Conservation (phyloP, 2,329 filamentous ascomycete genomes). For the Hypocreales sp. region DNA sequence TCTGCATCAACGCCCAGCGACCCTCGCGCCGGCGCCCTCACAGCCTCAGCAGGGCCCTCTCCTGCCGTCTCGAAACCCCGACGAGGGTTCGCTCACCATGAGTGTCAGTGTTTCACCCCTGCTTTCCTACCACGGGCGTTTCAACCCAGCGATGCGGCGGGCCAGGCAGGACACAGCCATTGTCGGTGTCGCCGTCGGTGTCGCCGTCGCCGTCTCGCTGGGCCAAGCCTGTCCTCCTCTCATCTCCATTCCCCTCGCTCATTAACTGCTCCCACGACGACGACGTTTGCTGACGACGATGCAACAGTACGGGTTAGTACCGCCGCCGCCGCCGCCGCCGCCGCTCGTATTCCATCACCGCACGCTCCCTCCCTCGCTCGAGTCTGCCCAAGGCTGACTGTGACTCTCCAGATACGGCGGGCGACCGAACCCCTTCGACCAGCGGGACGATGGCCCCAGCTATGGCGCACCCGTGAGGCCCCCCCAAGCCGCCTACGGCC, state of each 20-base stretch:
- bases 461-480: constrained; percentile 11
- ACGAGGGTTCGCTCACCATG: no score
- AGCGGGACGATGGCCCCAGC: constrained; percentile 26
- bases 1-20: no score
- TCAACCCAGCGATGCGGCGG: constrained; percentile 5
- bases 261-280: not conserved
- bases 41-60: no score
- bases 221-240: no score
- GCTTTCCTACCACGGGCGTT: constrained; percentile 8
- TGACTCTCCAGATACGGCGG: constrained; percentile 32
- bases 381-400: no score
- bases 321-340: constrained; percentile 1
- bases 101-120: constrained; percentile 13
- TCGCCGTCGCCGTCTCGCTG: no score
- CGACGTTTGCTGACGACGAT: constrained; percentile 12
- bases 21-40: no score
- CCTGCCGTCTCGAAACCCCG: no score
- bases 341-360: not conserved
- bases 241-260: not conserved
- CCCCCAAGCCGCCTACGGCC: constrained; percentile 7
- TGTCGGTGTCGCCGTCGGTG: no score
- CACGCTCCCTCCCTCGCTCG: no score
- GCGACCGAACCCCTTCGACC: constrained; percentile 41
- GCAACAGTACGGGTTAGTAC: constrained; percentile 39
- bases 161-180: no score